phyloP scores from a whole-genome alignment of 176 grass and related monocot genomes.

The Phyllostachys edulis region DNA sequence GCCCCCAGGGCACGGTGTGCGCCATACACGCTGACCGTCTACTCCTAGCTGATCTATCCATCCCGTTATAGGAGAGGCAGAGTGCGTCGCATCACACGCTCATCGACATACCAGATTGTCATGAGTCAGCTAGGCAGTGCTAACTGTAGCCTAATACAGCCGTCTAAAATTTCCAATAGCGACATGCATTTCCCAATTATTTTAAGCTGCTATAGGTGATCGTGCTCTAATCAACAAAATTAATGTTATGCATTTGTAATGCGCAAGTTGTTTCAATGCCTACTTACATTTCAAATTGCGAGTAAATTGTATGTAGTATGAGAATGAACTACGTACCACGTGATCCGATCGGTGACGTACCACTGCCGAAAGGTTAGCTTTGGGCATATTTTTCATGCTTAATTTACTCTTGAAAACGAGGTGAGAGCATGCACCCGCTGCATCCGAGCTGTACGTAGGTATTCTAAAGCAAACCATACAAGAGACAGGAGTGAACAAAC shows the following conservation, averaged over 20 bases:
- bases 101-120: not conserved
- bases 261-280: not conserved
- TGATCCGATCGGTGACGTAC: no score
- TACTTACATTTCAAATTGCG: not conserved
- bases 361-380: conserved; percentile 13
- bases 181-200: not conserved
- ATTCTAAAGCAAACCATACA: no score
- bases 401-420: not conserved
- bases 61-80: not conserved
- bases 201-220: no score
- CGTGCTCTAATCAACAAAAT: not conserved
- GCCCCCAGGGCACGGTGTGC: no score
- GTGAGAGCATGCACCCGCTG: not conserved
- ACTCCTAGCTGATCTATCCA: not conserved
- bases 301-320: not conserved
- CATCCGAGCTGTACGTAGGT: no score
- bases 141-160: not conserved
- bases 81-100: not conserved
- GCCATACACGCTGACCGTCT: not conserved
- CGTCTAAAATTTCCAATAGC: not conserved
- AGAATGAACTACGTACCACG: not conserved
- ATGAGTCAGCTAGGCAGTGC: not conserved
- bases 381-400: conserved; percentile 7
- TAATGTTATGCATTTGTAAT: not conserved
- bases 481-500: not conserved